Percentiles rank a stretch among this genome's conserved stretches.
Conservation (phyloP, 208 protist genomes). For the Acanthamoeba healyi region DNA sequence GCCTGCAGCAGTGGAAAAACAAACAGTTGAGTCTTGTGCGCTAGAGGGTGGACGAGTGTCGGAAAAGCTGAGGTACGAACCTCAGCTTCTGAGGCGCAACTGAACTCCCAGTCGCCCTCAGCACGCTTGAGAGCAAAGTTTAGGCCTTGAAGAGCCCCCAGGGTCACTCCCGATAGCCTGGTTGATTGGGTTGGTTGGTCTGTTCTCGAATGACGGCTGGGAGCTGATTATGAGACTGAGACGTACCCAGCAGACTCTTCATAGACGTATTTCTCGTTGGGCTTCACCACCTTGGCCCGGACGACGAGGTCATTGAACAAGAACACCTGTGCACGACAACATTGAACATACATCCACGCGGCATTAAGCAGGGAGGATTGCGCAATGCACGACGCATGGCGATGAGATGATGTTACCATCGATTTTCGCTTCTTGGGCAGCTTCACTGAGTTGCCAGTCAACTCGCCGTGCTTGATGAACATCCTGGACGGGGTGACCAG, state of each 20-base stretch:
- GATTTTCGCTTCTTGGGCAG: constrained; percentile 61
- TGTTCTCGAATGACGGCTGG: background rate
- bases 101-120: constrained; percentile 67
- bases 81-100: constrained; percentile 20
- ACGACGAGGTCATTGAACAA: constrained; percentile 62
- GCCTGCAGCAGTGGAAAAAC: background rate
- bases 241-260: constrained; percentile 4
- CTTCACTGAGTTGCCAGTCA: constrained; percentile 21
- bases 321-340: constrained; percentile 63
- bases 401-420: background rate
- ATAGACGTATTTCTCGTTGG: constrained; percentile 47
- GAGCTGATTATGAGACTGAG: no score
- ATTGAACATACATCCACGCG: no score
- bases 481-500: constrained; percentile 37
- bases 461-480: constrained; percentile 46
- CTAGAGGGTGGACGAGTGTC: background rate
- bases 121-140: constrained; percentile 64
- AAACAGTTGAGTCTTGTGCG: no score
- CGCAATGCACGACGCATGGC: background rate
- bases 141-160: background rate
- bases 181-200: background rate
- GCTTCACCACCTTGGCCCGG: constrained; percentile 2
- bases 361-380: no score
- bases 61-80: background rate
- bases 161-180: background rate